Conservation (phyloP, 257 asterid species). For the Solanum raphanifolium region DNA sequence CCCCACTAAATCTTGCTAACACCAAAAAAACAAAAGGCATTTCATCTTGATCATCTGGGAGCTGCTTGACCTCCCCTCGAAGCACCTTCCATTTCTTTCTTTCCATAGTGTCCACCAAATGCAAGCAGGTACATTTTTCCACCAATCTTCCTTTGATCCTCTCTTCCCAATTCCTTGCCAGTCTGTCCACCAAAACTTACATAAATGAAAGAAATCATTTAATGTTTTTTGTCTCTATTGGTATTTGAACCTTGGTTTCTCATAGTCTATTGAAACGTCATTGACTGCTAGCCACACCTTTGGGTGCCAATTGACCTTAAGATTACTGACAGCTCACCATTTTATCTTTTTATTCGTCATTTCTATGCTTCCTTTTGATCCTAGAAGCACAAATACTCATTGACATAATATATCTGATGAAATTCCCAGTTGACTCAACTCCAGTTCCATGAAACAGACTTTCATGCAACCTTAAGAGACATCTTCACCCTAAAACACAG, state of each 20-base stretch:
- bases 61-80: too few relatives aligned
- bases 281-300: background rate
- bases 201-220: background rate
- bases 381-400: background rate
- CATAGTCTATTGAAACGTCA: background rate
- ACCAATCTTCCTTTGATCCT: too few relatives aligned
- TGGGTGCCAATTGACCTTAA: background rate
- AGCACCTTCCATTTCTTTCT: too few relatives aligned
- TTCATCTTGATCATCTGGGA: too few relatives aligned
- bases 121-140: too few relatives aligned
- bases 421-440: background rate
- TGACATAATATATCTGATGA: background rate
- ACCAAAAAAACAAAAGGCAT: too few relatives aligned
- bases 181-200: background rate
- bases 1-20: too few relatives aligned
- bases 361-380: background rate
- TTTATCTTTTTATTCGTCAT: background rate
- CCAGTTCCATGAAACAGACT: background rate
- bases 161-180: too few relatives aligned
- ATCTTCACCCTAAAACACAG: background rate
- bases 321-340: background rate
- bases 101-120: too few relatives aligned
- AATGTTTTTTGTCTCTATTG: background rate
- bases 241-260: background rate
- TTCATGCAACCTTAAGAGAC: background rate